phyloP scores from a whole-genome alignment of 129 eudicot species.

The Dittrichia graveolens region DNA sequence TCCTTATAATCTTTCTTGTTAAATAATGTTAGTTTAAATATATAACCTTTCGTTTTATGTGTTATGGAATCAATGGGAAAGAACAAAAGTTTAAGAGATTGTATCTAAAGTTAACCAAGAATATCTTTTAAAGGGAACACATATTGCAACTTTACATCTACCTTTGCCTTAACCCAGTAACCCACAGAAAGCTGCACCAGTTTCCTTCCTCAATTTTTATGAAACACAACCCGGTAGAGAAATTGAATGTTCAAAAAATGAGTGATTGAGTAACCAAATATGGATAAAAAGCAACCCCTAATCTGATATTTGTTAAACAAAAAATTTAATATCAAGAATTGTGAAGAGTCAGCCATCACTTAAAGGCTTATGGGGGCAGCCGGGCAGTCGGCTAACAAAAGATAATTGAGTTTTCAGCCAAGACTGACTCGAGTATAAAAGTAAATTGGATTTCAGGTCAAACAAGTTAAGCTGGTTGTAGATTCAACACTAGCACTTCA shows the following conservation, averaged over 20 bases:
- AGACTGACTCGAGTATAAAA: not conserved
- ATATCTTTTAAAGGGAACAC: too few relatives aligned
- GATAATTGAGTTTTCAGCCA: not conserved
- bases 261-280: not conserved
- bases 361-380: too few relatives aligned
- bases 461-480: not conserved
- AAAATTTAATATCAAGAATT: not conserved
- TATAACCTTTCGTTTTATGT: conserved; percentile 26
- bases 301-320: not conserved
- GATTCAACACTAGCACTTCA: conserved; percentile 3
- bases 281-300: not conserved
- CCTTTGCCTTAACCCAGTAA: too few relatives aligned
- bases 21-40: conserved; percentile 33
- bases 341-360: not conserved
- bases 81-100: conserved; percentile 20
- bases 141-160: too few relatives aligned
- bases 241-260: not conserved
- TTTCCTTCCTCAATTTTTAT: not conserved
- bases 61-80: conserved; percentile 12
- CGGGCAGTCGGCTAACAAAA: not conserved
- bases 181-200: too few relatives aligned
- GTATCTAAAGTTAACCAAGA: conserved; percentile 1
- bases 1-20: conserved; percentile 21
- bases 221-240: not conserved
- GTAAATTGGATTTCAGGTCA: not conserved